Conservation (phyloP, 1,284 basidiomycete genomes). For the Sutorius eximius region DNA sequence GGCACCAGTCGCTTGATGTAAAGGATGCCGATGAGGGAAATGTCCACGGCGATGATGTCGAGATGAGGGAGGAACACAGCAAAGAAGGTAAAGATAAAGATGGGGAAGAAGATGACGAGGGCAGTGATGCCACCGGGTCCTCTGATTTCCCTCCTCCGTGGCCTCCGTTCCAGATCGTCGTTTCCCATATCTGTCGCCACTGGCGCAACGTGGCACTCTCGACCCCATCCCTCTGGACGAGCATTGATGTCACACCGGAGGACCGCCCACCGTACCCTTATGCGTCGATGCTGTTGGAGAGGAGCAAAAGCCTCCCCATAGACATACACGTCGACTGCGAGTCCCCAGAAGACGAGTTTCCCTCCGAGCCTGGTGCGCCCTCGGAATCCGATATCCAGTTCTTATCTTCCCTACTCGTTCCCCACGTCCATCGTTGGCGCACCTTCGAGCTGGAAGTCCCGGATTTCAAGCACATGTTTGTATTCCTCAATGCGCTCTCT, state of each 20-base stretch:
- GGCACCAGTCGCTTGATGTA: not conserved
- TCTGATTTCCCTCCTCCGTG: not conserved
- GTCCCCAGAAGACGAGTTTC: not conserved
- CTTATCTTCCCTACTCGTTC: slow-evolving; percentile 51
- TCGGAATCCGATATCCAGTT: slow-evolving; percentile 33
- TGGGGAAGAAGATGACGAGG: slow-evolving; percentile 6
- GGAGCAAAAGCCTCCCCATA: slow-evolving; percentile 29
- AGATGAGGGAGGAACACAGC: not conserved
- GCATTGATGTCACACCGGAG: slow-evolving; percentile 11
- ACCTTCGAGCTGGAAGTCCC: slow-evolving; percentile 45
- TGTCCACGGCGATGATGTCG: not conserved
- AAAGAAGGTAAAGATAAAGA: not conserved
- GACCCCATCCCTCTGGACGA: slow-evolving; percentile 33
- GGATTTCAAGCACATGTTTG: slow-evolving; percentile 48
- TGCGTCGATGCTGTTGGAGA: slow-evolving; percentile 14
- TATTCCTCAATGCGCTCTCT: slow-evolving; percentile 44
- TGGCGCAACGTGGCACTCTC: slow-evolving; percentile 32
- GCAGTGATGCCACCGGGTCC: slow-evolving; percentile 4
- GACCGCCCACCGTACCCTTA: slow-evolving; percentile 16
- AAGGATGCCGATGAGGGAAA: not conserved
- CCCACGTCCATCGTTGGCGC: slow-evolving; percentile 54
- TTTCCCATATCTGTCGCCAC: slow-evolving; percentile 29
- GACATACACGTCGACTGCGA: slow-evolving; percentile 23
- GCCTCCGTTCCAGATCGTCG: slow-evolving; percentile 19
- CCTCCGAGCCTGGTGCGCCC: slow-evolving; percentile 18